Conservation (phyloP, 2,329 filamentous ascomycete species). For the Ramularia collo-cygni region DNA sequence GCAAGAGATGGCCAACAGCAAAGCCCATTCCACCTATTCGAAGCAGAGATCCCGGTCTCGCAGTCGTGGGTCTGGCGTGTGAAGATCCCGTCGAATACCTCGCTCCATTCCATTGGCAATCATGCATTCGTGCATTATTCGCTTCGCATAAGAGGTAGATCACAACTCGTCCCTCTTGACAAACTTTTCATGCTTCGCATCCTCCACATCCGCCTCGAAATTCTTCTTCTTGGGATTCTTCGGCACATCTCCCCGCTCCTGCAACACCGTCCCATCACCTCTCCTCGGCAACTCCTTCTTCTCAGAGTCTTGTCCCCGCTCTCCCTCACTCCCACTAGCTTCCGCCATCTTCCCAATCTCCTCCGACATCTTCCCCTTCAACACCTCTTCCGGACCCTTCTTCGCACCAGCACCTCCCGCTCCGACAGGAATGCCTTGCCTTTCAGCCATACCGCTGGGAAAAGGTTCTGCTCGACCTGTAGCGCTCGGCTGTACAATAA, state of each 20-base stretch:
- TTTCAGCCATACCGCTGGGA: conserved; percentile 22
- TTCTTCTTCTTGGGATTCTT: conserved; percentile 56
- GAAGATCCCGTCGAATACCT: no score
- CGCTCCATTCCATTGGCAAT: no score
- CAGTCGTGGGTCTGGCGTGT: no score
- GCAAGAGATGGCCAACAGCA: no score
- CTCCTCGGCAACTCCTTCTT: conserved; percentile 24
- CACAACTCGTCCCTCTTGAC: conserved; percentile 30
- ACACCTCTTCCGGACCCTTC: conserved; percentile 19
- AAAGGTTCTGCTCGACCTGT: conserved; percentile 31
- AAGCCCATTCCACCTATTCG: no score
- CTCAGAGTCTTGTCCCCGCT: conserved; percentile 11
- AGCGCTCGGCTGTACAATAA: conserved; percentile 42
- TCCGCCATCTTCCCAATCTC: conserved; percentile 40
- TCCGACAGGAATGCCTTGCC: conserved; percentile 41
- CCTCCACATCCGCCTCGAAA: conserved; percentile 48
- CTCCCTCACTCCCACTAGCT: conserved; percentile 19
- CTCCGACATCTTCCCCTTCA: conserved; percentile 31
- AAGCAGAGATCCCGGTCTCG: no score
- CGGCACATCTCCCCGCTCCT: conserved; percentile 31
- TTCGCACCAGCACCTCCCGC: conserved; percentile 43
- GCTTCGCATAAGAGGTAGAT: no score
- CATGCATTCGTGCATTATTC: no score
- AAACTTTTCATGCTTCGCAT: conserved; percentile 21
- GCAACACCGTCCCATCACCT: conserved; percentile 42